A percentile compares a stretch with the other conserved stretches of the same genome.
phyloP scores from a whole-genome alignment of 2,329 filamentous ascomycete species.

The Calonectria pseudoturangicola region DNA sequence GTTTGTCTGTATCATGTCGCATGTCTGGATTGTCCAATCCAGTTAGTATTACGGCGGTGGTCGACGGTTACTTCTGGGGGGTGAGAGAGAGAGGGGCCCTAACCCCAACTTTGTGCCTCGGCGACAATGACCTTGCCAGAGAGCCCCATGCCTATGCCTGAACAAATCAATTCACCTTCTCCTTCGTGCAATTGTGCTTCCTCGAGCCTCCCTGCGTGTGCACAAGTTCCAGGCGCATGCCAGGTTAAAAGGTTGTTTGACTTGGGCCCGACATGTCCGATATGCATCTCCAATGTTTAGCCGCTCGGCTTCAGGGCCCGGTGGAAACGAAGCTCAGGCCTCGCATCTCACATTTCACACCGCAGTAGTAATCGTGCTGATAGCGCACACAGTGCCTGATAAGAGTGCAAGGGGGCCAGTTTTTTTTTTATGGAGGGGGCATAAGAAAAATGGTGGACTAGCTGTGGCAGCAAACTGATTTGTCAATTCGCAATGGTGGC shows the following conservation, averaged over 20 bases:
- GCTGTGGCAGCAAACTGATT: background rate
- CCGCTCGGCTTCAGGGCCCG: conserved; percentile 17
- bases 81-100: background rate
- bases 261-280: conserved; percentile 21
- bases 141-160: conserved; percentile 28
- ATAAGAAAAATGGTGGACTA: background rate
- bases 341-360: conserved; percentile 29
- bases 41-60: conserved; percentile 24
- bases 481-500: conserved; percentile 11
- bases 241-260: conserved; percentile 20
- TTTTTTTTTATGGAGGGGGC: background rate
- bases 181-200: background rate
- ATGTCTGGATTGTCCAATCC: conserved; percentile 23
- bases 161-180: conserved; percentile 19
- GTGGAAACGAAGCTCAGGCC: conserved; percentile 29
- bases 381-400: conserved; percentile 17
- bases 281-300: conserved; percentile 25
- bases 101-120: conserved; percentile 6
- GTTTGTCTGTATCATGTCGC: conserved; percentile 29
- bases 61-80: conserved; percentile 7
- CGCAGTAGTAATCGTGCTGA: conserved; percentile 11
- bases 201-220: conserved; percentile 1
- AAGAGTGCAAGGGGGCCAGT: background rate
- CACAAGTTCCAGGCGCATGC: conserved; percentile 17
- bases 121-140: conserved; percentile 23